Percentiles rank a stretch among this genome's conserved stretches.
Evolutionary conservation across 2,329 filamentous ascomycete genomes (phyloP).

Genomic region (Cladosporium oxysporum): DNA sequence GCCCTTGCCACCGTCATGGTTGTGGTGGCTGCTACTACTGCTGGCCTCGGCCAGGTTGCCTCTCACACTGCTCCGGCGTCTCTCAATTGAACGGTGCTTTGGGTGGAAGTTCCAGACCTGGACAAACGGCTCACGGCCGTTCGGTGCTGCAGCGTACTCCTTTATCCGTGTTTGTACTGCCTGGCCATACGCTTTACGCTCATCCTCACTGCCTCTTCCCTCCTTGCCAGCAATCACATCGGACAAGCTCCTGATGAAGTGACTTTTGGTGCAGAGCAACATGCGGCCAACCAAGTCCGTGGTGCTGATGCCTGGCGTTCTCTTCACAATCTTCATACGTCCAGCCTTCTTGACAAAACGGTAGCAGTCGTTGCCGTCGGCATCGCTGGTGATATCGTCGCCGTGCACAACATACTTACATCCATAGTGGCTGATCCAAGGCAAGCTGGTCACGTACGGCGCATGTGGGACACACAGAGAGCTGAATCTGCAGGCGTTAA

Average conservation of each 20-base stretch:
- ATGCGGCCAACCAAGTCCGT: conserved; percentile 98
- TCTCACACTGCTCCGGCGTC: conserved; percentile 13
- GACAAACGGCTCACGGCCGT: conserved; percentile 73
- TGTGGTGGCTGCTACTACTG: conserved; percentile 46
- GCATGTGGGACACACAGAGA: conserved; percentile 80
- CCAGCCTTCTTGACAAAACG: conserved; percentile 93
- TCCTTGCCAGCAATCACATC: conserved; percentile 69
- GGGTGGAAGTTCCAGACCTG: conserved; percentile 79
- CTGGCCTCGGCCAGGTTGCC: background rate
- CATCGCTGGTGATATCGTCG: conserved; percentile 95
- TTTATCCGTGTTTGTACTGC: conserved; percentile 76
- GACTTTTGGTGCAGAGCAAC: conserved; percentile 90
- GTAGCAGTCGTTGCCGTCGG: conserved; percentile 92
- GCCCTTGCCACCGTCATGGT: conserved; percentile 54
- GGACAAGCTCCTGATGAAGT: conserved; percentile 78
- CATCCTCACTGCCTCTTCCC: conserved; percentile 67
- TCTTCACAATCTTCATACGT: conserved; percentile 94
- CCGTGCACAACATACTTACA: conserved; percentile 96
- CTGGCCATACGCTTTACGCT: conserved; percentile 62
- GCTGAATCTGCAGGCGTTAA: conserved; percentile 93
- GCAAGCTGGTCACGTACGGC: conserved; percentile 90
- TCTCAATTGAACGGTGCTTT: conserved; percentile 21
- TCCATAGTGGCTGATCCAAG: conserved; percentile 93
- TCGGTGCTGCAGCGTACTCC: conserved; percentile 86
- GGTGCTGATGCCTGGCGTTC: conserved; percentile 93